These are phyloP conservation scores for Candida ascalaphidarum DNA, from an alignment of 805 yeast species.

Conservation along the genomic window DNA sequence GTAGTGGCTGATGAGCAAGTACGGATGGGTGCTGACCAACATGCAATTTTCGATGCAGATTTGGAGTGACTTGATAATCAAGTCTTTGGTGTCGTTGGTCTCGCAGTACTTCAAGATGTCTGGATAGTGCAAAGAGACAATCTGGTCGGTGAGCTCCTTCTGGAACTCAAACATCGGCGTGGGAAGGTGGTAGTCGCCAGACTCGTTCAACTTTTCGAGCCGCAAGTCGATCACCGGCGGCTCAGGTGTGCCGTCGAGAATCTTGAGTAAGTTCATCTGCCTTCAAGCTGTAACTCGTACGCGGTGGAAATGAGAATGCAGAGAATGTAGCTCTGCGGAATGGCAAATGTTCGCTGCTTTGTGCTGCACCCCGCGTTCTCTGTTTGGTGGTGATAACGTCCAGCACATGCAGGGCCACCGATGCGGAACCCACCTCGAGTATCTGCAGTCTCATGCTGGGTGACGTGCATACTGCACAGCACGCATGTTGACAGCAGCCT, in stretches of 20 bases:
- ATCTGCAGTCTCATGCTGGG: no score
- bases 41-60: slow-evolving; percentile 71
- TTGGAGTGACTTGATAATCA: slow-evolving; percentile 66
- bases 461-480: no score
- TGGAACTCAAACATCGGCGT: slow-evolving; percentile 84
- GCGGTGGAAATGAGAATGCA: no score
- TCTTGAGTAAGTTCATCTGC: slow-evolving; percentile 63
- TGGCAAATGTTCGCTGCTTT: no score
- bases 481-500: no score
- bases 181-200: slow-evolving; percentile 68
- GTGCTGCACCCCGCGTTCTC: no score
- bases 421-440: no score
- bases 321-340: no score
- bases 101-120: slow-evolving; percentile 86
- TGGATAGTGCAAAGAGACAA: slow-evolving; percentile 82
- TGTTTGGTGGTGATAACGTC: no score
- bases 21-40: slow-evolving; percentile 84
- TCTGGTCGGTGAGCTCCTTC: slow-evolving; percentile 82
- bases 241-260: slow-evolving; percentile 77
- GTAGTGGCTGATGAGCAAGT: slow-evolving; percentile 71
- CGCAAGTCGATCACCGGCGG: slow-evolving; percentile 60
- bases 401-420: no score
- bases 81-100: slow-evolving; percentile 37
- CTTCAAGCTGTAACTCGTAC: no score
- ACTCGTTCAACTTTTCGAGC: slow-evolving; percentile 35